These are phyloP conservation scores for Centaurea solstitialis DNA, from an alignment of 129 eudicot species.

Conservation along the genomic window DNA sequence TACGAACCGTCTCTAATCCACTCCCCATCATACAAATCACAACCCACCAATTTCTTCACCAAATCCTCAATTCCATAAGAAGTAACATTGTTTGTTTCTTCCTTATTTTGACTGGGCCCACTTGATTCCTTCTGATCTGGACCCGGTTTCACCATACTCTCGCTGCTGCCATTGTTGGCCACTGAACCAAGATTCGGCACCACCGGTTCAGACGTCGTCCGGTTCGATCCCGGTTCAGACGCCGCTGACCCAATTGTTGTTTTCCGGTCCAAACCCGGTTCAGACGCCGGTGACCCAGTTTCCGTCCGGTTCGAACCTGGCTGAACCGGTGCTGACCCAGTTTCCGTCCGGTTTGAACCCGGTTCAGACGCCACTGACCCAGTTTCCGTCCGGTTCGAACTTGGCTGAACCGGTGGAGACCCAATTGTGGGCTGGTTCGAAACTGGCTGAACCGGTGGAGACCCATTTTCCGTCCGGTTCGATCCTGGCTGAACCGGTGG, in stretches of 20 bases:
- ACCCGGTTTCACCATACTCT: slow-evolving; percentile 15
- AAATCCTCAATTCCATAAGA: slow-evolving; percentile 37
- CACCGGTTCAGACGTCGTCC: slow-evolving; percentile 3
- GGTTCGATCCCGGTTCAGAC: slow-evolving; percentile 9
- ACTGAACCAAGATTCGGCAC: slow-evolving; percentile 15
- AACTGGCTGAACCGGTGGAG: slow-evolving; percentile 7
- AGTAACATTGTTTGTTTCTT: slow-evolving; percentile 37
- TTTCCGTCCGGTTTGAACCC: slow-evolving; percentile 10
- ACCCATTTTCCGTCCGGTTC: slow-evolving; percentile 25
- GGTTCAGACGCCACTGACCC: slow-evolving; percentile 8
- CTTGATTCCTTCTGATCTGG: slow-evolving; percentile 15
- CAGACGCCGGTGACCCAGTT: slow-evolving; percentile 9
- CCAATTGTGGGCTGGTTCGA: slow-evolving; percentile 13
- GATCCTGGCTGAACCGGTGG: slow-evolving; percentile 8
- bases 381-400: slow-evolving; percentile 24
- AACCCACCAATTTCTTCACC: slow-evolving; percentile 52
- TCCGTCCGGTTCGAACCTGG: slow-evolving; percentile 24
- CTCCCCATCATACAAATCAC: slow-evolving; percentile 74
- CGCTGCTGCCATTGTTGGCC: slow-evolving; percentile 11
- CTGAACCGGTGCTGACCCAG: slow-evolving; percentile 2
- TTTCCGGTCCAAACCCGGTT: slow-evolving; percentile 29
- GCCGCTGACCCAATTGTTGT: slow-evolving; percentile 5
- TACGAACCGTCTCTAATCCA: slow-evolving; percentile 86
- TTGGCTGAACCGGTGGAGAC: slow-evolving; percentile 5
- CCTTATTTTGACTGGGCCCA: slow-evolving; percentile 32